Base-by-base conservation (phyloP, 352 stramenopile genomes). In the Pelagophyceae sp. region DNA sequence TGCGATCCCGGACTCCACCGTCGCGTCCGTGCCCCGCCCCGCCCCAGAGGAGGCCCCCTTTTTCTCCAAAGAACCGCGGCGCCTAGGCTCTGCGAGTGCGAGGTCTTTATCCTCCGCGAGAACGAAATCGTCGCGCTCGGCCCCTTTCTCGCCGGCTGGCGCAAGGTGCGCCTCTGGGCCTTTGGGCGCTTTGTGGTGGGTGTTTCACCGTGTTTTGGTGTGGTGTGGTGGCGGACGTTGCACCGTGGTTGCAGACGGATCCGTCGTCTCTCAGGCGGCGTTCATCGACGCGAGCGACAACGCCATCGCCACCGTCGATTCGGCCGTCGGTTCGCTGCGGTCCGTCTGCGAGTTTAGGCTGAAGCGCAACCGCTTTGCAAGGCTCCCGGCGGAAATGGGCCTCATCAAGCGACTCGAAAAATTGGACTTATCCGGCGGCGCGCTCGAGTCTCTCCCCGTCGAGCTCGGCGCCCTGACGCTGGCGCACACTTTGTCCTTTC, bases 401-500 rank as follows among this genome's bases (percentile, higher is more conserved):
- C 67, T 74, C 35, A 37, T 37, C 15, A 33, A n/a, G 5, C 11
- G 5, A 11, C 67, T 74, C 33, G 35, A 74, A 27, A 11, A 1
- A 33, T 51, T 74, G 15, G 35, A 74, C 38, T 2, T 27, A 0
- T 51, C 67, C 2, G 33, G 1, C 31, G 19, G 6, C 35, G 2
- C 23, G 1, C 67, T 74, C 33, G 17, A 1, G 2, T 0, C 6
- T 3, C 35, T 74, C 67, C 67, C 67, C 67, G 35, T 74, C 15
- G 67, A 74, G 29, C 67, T 74, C 31, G 67, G 67, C 35, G 67
- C 67, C 67, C 67, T 74, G 2, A 31, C 67, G 2, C 3, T 58
- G 1, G 17, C 35, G 2, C 67, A 74, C 67, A 74, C 67, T 31
- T 2, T 74, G 25, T 3, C 2, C 20, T 37, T 74, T 23, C 2